Evolutionary conservation across 345 rosid genomes (phyloP), one percentile per base, ranked within the genome.

Genomic region (Citrus mangshanensis): DNA sequence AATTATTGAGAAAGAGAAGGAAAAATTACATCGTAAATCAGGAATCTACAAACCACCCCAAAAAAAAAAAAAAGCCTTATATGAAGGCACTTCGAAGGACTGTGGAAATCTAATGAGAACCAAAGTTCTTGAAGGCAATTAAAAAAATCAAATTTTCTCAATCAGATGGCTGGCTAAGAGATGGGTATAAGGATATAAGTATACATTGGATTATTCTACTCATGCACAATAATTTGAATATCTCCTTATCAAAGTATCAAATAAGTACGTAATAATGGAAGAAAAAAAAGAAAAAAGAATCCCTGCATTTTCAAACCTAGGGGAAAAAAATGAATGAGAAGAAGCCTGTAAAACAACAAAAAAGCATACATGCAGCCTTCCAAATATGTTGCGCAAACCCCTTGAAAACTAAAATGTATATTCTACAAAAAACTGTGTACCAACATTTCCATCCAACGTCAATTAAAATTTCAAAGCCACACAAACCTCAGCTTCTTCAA

Each of bases 401-500:
- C 37, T 3, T 14, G 51, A 16, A n/a, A 73, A 37, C 66, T 58
- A 58, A 72, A n/a, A 59, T 37, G 7, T 59, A 22, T 35, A 59
- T n/a, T 58, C 6, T 70, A 59, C 60, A 16, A 24, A n/a, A 73
- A 73, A 55, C 51, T 19, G 28, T 1, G 25, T 56, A 60, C 21
- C 14, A 35, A 35, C 65, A 49, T 75, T 19, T 25, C 69, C 14
- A 62, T 30, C 40, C 38, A 60, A 61, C 6, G 8, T 54, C 30
- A 35, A 19, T 61, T 37, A 68, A 78, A 54, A 78, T 30, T 54
- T 59, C 16, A 38, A 18, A 60, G 55, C 27, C 35, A 70, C n/a
- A 79, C 86, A 79, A 82, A 96, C 99, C 98, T 94, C 95, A 32
- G 72, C 93, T 85, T 94, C 99, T 89, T 94, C 97, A 81, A 94